Percentiles rank a stretch among this genome's conserved stretches.
These are phyloP conservation scores for Parsonsia alboflavescens DNA, from an alignment of 257 asterid species.

Conservation along the genomic window DNA sequence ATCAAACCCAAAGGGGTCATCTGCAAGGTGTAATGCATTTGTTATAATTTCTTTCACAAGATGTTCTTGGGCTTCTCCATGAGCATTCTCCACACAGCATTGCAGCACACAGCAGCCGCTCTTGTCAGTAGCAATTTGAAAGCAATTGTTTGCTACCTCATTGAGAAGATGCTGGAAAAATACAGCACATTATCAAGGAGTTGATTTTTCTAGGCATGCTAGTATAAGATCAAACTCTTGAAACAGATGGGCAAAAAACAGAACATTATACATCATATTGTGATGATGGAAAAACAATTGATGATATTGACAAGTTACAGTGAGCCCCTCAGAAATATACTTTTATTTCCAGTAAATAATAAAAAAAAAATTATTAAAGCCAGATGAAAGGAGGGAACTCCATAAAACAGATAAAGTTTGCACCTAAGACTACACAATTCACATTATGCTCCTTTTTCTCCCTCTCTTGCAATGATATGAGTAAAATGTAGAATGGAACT, in stretches of 20 bases:
- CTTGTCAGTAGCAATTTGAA: slow-evolving; percentile 52
- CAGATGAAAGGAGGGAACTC: background rate
- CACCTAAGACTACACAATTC: background rate
- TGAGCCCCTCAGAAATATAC: background rate
- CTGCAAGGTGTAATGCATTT: slow-evolving; percentile 46
- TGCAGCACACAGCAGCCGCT: slow-evolving; percentile 79
- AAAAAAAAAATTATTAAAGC: background rate
- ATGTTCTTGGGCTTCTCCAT: slow-evolving; percentile 42
- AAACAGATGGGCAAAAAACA: background rate
- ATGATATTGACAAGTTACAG: background rate
- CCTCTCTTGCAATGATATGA: background rate
- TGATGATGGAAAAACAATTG: background rate
- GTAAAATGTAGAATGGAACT: background rate
- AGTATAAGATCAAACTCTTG: background rate
- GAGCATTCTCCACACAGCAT: slow-evolving; percentile 44
- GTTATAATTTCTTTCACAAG: slow-evolving; percentile 43
- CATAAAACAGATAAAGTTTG: background rate
- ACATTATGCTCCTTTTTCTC: background rate
- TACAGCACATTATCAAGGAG: slow-evolving; percentile 20
- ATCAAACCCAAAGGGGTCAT: slow-evolving; percentile 70
- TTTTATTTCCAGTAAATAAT: background rate
- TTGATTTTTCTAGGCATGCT: slow-evolving; percentile 3
- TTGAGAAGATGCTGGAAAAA: slow-evolving; percentile 47
- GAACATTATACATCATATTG: background rate
- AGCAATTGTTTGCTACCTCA: slow-evolving; percentile 44